Evolutionary conservation across 2,329 filamentous ascomycete genomes (phyloP).

Genomic region (Moelleriella libera): DNA sequence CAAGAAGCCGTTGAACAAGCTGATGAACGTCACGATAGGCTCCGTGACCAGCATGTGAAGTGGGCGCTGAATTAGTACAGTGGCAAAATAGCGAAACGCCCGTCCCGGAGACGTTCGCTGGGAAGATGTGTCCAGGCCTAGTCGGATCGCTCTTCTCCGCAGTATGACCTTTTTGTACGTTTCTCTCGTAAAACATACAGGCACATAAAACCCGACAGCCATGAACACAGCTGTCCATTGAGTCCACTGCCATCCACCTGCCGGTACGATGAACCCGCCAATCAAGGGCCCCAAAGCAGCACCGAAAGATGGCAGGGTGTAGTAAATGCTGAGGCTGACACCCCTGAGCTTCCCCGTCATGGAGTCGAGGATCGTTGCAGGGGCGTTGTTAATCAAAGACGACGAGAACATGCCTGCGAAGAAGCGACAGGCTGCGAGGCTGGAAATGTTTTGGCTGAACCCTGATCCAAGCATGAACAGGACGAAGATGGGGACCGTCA

Average conservation of each 20-base stretch:
- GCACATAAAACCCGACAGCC: slow-evolving; percentile 35
- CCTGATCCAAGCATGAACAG: slow-evolving; percentile 63
- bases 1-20: slow-evolving; percentile 51
- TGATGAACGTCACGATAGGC: slow-evolving; percentile 53
- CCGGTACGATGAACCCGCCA: slow-evolving; percentile 51
- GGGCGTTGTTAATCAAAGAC: slow-evolving; percentile 46
- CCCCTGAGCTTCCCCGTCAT: slow-evolving; percentile 9
- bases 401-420: slow-evolving; percentile 49
- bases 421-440: slow-evolving; percentile 59
- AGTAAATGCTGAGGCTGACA: slow-evolving; percentile 47
- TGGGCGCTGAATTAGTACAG: slow-evolving; percentile 42
- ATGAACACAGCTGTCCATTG: slow-evolving; percentile 22
- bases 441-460: slow-evolving; percentile 53
- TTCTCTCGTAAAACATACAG: slow-evolving; percentile 42
- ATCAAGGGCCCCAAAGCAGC: slow-evolving; percentile 49
- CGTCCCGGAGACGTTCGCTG: slow-evolving; percentile 11
- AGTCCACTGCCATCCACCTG: slow-evolving; percentile 52
- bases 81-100: slow-evolving; percentile 13
- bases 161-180: slow-evolving; percentile 49
- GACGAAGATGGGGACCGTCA: slow-evolving; percentile 48
- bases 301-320: slow-evolving; percentile 51
- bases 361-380: slow-evolving; percentile 49
- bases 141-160: slow-evolving; percentile 25
- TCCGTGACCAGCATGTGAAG: slow-evolving; percentile 58
- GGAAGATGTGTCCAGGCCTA: slow-evolving; percentile 12